Percentiles rank a stretch among this genome's conserved stretches.
Evolutionary conservation across 768 basidiomycete genomes (phyloP).

Genomic region (Tulasnella sp.): DNA sequence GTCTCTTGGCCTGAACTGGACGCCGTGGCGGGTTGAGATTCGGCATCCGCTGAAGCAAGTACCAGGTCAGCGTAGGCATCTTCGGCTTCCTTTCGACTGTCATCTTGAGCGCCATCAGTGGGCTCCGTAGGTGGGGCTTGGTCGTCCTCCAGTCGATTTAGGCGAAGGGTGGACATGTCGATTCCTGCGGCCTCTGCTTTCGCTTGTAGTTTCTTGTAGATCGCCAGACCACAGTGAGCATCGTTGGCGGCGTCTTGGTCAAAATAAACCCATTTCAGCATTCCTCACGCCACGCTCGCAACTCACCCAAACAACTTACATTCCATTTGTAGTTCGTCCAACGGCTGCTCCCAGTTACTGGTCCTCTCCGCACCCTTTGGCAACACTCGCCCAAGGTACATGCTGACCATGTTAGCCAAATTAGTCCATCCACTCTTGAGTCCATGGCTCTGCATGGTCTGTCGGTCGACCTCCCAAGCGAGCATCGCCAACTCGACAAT

Average conservation of each 20-base stretch:
- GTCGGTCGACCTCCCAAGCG: slow-evolving; percentile 43
- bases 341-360: slow-evolving; percentile 45
- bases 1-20: background rate
- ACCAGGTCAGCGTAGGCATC: background rate
- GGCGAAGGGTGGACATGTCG: slow-evolving; percentile 6
- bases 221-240: slow-evolving; percentile 47
- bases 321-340: slow-evolving; percentile 34
- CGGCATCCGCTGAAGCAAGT: background rate
- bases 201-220: slow-evolving; percentile 42
- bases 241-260: slow-evolving; percentile 50
- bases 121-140: background rate
- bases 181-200: slow-evolving; percentile 37
- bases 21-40: background rate
- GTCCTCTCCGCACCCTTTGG: slow-evolving; percentile 48
- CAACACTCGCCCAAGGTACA: slow-evolving; percentile 43
- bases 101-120: background rate
- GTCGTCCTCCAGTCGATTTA: background rate
- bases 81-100: background rate
- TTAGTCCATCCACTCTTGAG: slow-evolving; percentile 40
- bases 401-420: slow-evolving; percentile 46
- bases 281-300: background rate
- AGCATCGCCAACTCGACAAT: slow-evolving; percentile 50
- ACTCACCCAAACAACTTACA: slow-evolving; percentile 35
- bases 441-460: slow-evolving; percentile 32
- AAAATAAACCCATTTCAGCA: background rate